These are phyloP conservation scores for Carex myosuroides DNA, from an alignment of 176 grass and related monocot genomes.

Conservation along the genomic window DNA sequence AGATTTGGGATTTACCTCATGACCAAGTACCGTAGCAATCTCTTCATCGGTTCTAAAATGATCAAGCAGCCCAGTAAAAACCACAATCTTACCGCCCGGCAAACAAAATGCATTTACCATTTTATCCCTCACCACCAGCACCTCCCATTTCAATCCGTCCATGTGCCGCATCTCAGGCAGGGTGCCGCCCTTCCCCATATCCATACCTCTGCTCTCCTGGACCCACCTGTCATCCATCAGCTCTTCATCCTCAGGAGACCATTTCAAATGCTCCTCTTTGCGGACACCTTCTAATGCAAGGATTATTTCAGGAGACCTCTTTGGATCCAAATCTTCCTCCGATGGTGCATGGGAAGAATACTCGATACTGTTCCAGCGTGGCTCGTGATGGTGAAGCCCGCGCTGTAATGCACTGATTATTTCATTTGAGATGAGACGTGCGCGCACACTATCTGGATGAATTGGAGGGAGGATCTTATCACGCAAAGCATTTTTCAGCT, in stretches of 20 bases:
- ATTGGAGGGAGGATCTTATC: conserved; percentile 74
- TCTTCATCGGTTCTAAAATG: conserved; percentile 74
- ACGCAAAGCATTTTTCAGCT: conserved; percentile 51
- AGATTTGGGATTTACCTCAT: conserved; percentile 46
- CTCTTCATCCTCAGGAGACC: conserved; percentile 48
- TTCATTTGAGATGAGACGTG: conserved; percentile 68
- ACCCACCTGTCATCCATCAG: conserved; percentile 79
- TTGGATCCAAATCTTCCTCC: background rate
- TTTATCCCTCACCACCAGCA: conserved; percentile 64
- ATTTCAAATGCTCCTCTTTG: conserved; percentile 7
- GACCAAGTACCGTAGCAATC: conserved; percentile 70
- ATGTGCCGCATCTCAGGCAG: conserved; percentile 42
- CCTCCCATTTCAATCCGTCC: conserved; percentile 77
- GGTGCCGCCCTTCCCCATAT: conserved; percentile 24
- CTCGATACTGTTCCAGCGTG: background rate
- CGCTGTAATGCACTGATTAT: conserved; percentile 62
- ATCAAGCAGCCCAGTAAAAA: conserved; percentile 78
- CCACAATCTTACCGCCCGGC: conserved; percentile 76
- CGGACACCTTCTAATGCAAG: background rate
- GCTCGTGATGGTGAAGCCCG: conserved; percentile 28
- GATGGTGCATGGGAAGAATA: background rate
- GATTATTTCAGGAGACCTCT: background rate
- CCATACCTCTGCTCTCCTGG: conserved; percentile 37
- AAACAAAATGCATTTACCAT: conserved; percentile 71
- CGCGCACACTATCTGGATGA: conserved; percentile 81